Evolutionary conservation across 768 basidiomycete genomes (phyloP).

Genomic region (Pulveroboletus frians): DNA sequence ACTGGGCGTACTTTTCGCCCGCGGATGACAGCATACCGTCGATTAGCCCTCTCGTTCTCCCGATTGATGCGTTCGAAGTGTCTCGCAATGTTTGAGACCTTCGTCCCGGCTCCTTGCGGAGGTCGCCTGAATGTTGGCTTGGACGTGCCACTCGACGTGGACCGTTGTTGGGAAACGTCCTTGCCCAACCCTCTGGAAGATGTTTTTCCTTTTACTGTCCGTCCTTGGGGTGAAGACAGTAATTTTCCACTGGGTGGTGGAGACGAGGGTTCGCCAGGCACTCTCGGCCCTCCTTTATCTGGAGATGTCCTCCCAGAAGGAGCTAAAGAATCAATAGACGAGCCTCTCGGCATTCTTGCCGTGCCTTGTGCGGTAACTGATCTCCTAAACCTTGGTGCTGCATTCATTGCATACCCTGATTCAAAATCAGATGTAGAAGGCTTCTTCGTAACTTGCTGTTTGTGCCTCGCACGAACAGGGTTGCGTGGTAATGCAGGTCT

Average conservation of each 20-base stretch:
- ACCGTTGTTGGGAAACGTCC: constrained; percentile 40
- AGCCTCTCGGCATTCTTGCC: constrained; percentile 43
- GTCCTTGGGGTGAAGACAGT: constrained; percentile 27
- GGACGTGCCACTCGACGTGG: constrained; percentile 30
- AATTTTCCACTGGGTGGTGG: constrained; percentile 22
- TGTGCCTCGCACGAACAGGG: constrained; percentile 44
- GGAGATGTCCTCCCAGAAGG: constrained; percentile 68
- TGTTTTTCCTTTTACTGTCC: constrained; percentile 35
- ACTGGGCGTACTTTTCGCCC: constrained; percentile 87
- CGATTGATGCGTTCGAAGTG: constrained; percentile 84
- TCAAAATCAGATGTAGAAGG: constrained; percentile 82
- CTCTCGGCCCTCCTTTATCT: constrained; percentile 52
- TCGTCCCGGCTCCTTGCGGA: constrained; percentile 46
- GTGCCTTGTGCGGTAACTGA: constrained; percentile 37
- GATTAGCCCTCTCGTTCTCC: constrained; percentile 69
- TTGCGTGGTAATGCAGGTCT: constrained; percentile 30
- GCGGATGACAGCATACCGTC: constrained; percentile 80
- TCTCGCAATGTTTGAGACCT: constrained; percentile 83
- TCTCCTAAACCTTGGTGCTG: constrained; percentile 71
- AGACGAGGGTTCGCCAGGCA: constrained; percentile 33
- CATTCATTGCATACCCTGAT: constrained; percentile 87
- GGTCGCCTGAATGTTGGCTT: constrained; percentile 57
- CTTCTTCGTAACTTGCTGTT: constrained; percentile 43
- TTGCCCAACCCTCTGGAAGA: constrained; percentile 31
- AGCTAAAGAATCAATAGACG: constrained; percentile 49